Evolutionary conservation across 225 moss, liverwort and hornwort genomes (phyloP).

Genomic region (Bryum argenteum): DNA sequence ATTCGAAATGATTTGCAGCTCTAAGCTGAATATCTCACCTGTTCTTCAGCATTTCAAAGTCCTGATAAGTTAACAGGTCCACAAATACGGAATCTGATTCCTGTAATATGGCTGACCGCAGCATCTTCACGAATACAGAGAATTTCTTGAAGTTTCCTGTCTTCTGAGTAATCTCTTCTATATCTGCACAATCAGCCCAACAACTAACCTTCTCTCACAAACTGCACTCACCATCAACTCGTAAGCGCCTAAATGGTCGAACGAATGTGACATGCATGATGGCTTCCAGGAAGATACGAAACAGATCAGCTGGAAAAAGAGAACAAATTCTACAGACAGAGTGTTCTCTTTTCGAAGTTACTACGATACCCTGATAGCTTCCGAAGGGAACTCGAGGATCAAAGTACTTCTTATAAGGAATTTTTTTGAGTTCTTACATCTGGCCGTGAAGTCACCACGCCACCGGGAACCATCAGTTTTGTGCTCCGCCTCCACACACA

Average conservation of each 20-base stretch:
- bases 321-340: not conserved
- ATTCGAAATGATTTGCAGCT: not conserved
- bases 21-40: slow-evolving; percentile 33
- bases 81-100: slow-evolving; percentile 77
- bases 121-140: slow-evolving; percentile 87
- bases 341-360: not conserved
- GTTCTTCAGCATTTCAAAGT: slow-evolving; percentile 77
- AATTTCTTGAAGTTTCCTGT: slow-evolving; percentile 91
- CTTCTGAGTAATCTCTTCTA: slow-evolving; percentile 87
- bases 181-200: slow-evolving; percentile 41
- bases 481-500: slow-evolving; percentile 81
- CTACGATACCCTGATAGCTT: not conserved
- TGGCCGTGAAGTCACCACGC: slow-evolving; percentile 93
- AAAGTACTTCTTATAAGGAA: not conserved
- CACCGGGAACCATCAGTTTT: slow-evolving; percentile 79
- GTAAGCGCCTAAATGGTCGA: not conserved
- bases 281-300: not conserved
- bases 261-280: not conserved
- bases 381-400: not conserved
- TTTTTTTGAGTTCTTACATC: slow-evolving; percentile 48
- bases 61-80: slow-evolving; percentile 89
- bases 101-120: slow-evolving; percentile 67
- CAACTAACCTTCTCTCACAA: not conserved
- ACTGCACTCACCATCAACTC: not conserved
- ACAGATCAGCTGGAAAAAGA: not conserved